Evolutionary conservation across 2,329 filamentous ascomycete genomes (phyloP).

Genomic region (Aureobasidium sp.): DNA sequence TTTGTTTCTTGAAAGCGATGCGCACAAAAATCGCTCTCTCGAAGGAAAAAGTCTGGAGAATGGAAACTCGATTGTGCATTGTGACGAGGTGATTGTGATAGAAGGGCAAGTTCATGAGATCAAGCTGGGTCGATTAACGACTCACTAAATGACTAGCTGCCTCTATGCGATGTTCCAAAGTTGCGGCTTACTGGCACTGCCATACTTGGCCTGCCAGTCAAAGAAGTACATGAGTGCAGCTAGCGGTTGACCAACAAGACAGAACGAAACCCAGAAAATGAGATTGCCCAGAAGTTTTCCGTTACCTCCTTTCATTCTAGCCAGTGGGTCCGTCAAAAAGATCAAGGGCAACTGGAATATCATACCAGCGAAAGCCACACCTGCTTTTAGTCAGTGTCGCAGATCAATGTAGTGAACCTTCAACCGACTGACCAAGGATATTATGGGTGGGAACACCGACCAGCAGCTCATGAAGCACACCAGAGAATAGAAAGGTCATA

Average conservation of each 20-base stretch:
- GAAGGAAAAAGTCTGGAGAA: not conserved
- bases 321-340: constrained; percentile 65
- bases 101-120: not conserved
- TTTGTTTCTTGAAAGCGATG: not conserved
- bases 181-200: constrained; percentile 29
- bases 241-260: constrained; percentile 87
- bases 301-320: constrained; percentile 66
- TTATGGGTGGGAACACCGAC: constrained; percentile 95
- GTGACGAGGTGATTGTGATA: not conserved
- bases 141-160: not conserved
- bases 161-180: constrained; percentile 7
- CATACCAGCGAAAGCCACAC: constrained; percentile 92
- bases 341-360: constrained; percentile 87
- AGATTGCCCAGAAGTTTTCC: constrained; percentile 80
- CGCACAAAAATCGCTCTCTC: not conserved
- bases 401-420: not conserved
- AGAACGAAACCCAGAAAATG: constrained; percentile 96
- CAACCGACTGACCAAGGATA: constrained; percentile 57
- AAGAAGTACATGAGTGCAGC: constrained; percentile 94
- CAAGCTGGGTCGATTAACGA: not conserved
- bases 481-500: constrained; percentile 81
- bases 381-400: constrained; percentile 35
- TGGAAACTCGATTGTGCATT: not conserved
- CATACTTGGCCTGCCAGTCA: constrained; percentile 97
- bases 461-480: constrained; percentile 80